A percentile compares a stretch with the other conserved stretches of the same genome.
These are phyloP conservation scores for Aspergillus asperescens DNA, from an alignment of 495 filamentous ascomycete genomes.

Conservation along the genomic window DNA sequence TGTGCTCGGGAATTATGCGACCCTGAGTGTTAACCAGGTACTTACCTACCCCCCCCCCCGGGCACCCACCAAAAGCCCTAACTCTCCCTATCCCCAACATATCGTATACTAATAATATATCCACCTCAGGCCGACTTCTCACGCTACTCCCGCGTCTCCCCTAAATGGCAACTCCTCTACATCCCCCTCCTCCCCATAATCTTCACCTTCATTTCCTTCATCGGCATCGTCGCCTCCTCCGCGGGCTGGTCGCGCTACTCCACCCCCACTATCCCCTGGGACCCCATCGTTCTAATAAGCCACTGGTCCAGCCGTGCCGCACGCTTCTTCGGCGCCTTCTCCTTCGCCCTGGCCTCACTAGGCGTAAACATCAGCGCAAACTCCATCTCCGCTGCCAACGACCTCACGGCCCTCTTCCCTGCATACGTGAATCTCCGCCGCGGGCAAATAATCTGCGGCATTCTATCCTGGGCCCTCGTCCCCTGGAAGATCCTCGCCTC, in stretches of 20 bases:
- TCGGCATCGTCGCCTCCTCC: conserved; percentile 43
- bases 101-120: background rate
- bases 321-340: conserved; percentile 46
- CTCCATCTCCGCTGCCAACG: conserved; percentile 59
- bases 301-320: conserved; percentile 47
- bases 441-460: conserved; percentile 55
- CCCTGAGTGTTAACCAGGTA: conserved; percentile 38
- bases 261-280: conserved; percentile 38
- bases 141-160: conserved; percentile 41
- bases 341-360: conserved; percentile 43
- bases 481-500: conserved; percentile 61
- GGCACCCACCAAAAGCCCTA: background rate
- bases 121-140: conserved; percentile 39
- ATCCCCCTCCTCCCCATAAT: conserved; percentile 44
- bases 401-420: conserved; percentile 55
- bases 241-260: conserved; percentile 41
- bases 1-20: conserved; percentile 43
- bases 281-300: conserved; percentile 40
- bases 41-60: background rate
- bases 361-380: conserved; percentile 62
- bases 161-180: conserved; percentile 44
- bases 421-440: conserved; percentile 57
- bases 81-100: background rate
- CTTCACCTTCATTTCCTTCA: conserved; percentile 48
- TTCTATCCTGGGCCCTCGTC: conserved; percentile 56